Conservation (phyloP, 2,329 filamentous ascomycete species). For the Fusarium mundagurra region DNA sequence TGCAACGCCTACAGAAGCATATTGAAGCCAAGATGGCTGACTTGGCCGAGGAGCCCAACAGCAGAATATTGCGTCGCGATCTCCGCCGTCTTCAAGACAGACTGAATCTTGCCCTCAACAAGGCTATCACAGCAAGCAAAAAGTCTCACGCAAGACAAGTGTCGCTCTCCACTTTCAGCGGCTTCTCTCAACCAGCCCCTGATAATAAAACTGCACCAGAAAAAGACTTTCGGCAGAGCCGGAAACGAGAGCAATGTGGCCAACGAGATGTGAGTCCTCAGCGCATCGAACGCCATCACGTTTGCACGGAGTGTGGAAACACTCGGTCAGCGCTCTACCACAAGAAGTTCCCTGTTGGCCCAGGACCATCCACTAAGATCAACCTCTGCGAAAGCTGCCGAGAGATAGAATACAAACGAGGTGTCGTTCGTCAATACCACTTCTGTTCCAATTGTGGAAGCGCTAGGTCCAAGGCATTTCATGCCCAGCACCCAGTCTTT, state of each 20-base stretch:
- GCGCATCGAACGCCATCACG: constrained; percentile 41
- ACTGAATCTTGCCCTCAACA: constrained; percentile 45
- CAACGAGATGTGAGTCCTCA: constrained; percentile 35
- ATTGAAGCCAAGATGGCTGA: constrained; percentile 42
- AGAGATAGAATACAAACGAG: constrained; percentile 36
- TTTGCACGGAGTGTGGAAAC: constrained; percentile 51
- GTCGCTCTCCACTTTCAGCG: background rate
- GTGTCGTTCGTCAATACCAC: constrained; percentile 44
- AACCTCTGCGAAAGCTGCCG: constrained; percentile 52
- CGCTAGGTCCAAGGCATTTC: constrained; percentile 53
- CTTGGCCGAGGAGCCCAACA: constrained; percentile 38
- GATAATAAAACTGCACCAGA: background rate
- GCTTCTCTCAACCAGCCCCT: background rate
- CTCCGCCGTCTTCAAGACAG: constrained; percentile 42
- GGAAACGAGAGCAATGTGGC: background rate
- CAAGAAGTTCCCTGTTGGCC: constrained; percentile 44
- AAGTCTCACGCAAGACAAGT: background rate
- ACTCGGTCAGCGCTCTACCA: constrained; percentile 50
- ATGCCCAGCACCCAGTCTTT: constrained; percentile 39
- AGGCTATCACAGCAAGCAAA: constrained; percentile 27
- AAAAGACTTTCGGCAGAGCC: background rate
- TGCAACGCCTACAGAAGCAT: constrained; percentile 42
- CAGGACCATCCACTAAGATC: constrained; percentile 36
- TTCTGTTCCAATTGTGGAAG: constrained; percentile 57
- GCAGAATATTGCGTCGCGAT: constrained; percentile 37